A percentile compares a stretch with the other conserved stretches of the same genome.
Evolutionary conservation across 2,329 filamentous ascomycete genomes (phyloP).

Genomic region (Aspergillus sclerotialis): DNA sequence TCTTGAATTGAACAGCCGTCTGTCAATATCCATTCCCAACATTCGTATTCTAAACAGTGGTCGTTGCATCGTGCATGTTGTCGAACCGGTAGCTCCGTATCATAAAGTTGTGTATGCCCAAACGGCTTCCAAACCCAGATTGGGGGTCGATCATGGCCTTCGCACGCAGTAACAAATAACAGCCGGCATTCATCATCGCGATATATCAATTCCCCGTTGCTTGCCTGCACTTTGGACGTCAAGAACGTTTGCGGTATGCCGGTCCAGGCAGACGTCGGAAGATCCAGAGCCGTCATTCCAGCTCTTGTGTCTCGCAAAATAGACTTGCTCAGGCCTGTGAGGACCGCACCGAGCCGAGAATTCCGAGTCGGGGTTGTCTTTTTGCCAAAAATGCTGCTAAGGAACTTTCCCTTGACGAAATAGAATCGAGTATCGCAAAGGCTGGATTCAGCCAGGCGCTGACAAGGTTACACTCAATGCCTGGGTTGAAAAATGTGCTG

Average conservation of each 20-base stretch:
- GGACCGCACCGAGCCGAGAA: constrained; percentile 15
- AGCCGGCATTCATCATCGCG: constrained; percentile 17
- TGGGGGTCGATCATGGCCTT: constrained; percentile 9
- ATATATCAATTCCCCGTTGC: constrained; percentile 5
- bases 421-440: constrained; percentile 10
- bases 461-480: constrained; percentile 17
- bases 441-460: constrained; percentile 16
- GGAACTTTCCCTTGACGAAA: constrained; percentile 2
- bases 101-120: constrained; percentile 9
- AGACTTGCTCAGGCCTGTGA: constrained; percentile 8
- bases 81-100: constrained; percentile 12
- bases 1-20: constrained; percentile 5
- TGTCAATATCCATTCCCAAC: constrained; percentile 14
- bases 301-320: constrained; percentile 7
- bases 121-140: constrained; percentile 16
- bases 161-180: constrained; percentile 11
- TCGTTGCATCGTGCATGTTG: constrained; percentile 12
- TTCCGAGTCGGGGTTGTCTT: constrained; percentile 9
- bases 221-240: constrained; percentile 3
- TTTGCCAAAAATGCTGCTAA: constrained; percentile 10
- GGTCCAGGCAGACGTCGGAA: constrained; percentile 14
- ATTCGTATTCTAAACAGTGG: constrained; percentile 15
- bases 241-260: constrained; percentile 12
- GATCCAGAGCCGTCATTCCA: constrained; percentile 9
- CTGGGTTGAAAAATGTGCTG: constrained; percentile 17